Conservation (phyloP, 352 stramenopile genomes). For the Globisporangium spinosum region DNA sequence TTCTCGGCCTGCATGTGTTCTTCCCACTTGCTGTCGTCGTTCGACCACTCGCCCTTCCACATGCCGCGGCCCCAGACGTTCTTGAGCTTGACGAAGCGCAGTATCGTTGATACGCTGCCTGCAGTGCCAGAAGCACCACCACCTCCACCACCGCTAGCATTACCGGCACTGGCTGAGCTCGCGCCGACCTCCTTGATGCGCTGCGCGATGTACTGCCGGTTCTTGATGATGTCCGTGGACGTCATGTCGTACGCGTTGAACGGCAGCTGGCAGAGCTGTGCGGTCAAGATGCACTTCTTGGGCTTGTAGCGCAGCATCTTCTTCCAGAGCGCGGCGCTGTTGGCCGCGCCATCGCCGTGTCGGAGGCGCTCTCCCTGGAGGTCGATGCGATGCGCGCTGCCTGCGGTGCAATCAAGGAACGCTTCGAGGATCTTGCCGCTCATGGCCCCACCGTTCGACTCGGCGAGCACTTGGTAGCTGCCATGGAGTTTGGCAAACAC, state of each 20-base stretch:
- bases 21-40: slow-evolving; percentile 84
- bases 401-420: slow-evolving; percentile 87
- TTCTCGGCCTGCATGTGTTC: slow-evolving; percentile 74
- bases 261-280: slow-evolving; percentile 63
- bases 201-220: slow-evolving; percentile 72
- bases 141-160: background rate
- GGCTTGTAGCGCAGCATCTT: slow-evolving; percentile 56
- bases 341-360: slow-evolving; percentile 8
- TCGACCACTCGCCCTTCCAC: slow-evolving; percentile 82
- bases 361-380: slow-evolving; percentile 40
- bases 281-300: slow-evolving; percentile 60
- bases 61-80: slow-evolving; percentile 75
- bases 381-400: slow-evolving; percentile 75
- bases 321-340: slow-evolving; percentile 50
- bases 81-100: slow-evolving; percentile 80
- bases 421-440: slow-evolving; percentile 77
- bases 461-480: slow-evolving; percentile 54
- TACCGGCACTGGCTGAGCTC: slow-evolving; percentile 5
- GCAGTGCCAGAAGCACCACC: background rate
- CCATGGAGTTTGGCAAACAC: slow-evolving; percentile 89
- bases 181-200: slow-evolving; percentile 58
- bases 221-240: slow-evolving; percentile 64
- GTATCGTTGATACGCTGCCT: slow-evolving; percentile 9
- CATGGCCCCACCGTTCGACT: slow-evolving; percentile 34
- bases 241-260: slow-evolving; percentile 64